Evolutionary conservation across 2,329 filamentous ascomycete species (phyloP).

Genomic region (Rhinocladiella similis): DNA sequence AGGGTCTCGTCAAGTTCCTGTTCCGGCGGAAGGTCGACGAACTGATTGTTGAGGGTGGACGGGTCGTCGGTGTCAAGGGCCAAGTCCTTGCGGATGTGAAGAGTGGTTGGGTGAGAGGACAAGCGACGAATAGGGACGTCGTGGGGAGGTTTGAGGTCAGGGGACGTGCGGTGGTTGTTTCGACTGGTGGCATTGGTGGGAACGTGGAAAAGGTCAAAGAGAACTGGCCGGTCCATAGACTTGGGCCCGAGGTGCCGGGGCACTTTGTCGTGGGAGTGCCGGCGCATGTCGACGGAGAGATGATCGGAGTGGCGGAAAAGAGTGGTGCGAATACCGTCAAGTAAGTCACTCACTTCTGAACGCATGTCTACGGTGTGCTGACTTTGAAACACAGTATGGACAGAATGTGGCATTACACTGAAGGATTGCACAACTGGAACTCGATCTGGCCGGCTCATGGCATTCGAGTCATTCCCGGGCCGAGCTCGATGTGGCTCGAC

Average conservation of each 20-base stretch:
- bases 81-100: conserved; percentile 55
- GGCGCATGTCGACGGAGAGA: conserved; percentile 64
- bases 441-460: conserved; percentile 63
- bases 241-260: conserved; percentile 58
- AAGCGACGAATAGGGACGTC: conserved; percentile 49
- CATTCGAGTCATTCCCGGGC: conserved; percentile 61
- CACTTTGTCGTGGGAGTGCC: conserved; percentile 62
- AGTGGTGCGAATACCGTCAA: conserved; percentile 60
- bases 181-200: conserved; percentile 62
- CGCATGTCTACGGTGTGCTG: too few species aligned
- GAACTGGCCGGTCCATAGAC: conserved; percentile 58
- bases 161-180: conserved; percentile 55
- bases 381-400: conserved; percentile 41
- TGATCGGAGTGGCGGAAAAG: conserved; percentile 58
- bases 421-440: conserved; percentile 63
- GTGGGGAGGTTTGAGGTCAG: conserved; percentile 55
- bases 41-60: conserved; percentile 54
- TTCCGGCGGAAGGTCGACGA: conserved; percentile 61
- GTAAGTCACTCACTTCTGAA: too few species aligned
- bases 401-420: conserved; percentile 68
- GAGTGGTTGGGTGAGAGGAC: conserved; percentile 46
- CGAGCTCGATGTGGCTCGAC: conserved; percentile 64
- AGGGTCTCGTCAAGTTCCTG: conserved; percentile 56
- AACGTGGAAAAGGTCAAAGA: conserved; percentile 62
- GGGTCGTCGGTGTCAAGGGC: conserved; percentile 56